These are phyloP conservation scores for Aspergillus sclerotiicarbonarius DNA, from an alignment of 495 filamentous ascomycete species.

Conservation along the genomic window DNA sequence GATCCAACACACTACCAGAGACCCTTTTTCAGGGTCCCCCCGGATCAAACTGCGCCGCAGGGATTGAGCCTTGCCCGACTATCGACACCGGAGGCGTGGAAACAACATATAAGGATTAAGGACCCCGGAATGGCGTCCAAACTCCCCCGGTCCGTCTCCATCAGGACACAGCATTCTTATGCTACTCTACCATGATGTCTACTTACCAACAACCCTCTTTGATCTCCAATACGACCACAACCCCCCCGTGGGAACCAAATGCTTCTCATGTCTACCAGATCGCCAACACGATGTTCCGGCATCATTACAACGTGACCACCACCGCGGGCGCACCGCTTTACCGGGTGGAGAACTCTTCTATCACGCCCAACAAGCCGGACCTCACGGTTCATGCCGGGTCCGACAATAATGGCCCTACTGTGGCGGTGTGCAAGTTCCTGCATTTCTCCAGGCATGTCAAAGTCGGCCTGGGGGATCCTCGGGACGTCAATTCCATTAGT, in stretches of 20 bases:
- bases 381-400: constrained; percentile 32
- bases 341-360: constrained; percentile 29
- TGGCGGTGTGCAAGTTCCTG: constrained; percentile 32
- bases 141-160: neutral
- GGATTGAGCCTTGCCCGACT: too few relatives aligned
- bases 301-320: constrained; percentile 29
- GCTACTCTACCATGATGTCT: neutral
- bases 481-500: constrained; percentile 14
- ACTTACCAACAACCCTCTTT: neutral
- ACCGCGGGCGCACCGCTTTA: constrained; percentile 21
- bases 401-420: constrained; percentile 25
- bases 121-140: too few relatives aligned
- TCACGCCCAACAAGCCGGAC: constrained; percentile 31
- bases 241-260: neutral
- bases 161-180: neutral
- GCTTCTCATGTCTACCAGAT: constrained; percentile 29
- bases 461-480: constrained; percentile 33
- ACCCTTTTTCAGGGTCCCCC: too few relatives aligned
- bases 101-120: too few relatives aligned
- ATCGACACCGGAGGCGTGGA: too few relatives aligned
- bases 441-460: constrained; percentile 34
- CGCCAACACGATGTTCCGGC: constrained; percentile 26
- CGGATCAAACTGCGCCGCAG: too few relatives aligned
- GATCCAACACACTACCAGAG: neutral
- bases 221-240: neutral